Percentiles rank a stretch among this genome's conserved stretches.
Evolutionary conservation across 768 basidiomycete genomes (phyloP).

Genomic region (Podaxis rugospora): DNA sequence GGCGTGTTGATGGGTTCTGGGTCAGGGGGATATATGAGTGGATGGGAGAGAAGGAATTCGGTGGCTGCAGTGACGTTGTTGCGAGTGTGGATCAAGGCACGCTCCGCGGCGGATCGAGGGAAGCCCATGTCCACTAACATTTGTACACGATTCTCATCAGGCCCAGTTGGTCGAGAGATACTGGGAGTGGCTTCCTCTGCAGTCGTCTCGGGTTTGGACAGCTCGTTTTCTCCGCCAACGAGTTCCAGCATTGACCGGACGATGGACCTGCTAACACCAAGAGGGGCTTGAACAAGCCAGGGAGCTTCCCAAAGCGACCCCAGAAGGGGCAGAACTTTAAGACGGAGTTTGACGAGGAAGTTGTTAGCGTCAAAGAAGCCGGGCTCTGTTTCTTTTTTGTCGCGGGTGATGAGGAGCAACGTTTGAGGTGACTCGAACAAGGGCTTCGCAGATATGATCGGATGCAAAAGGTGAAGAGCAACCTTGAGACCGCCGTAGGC

Average conservation of each 20-base stretch:
- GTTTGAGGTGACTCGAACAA: slow-evolving; percentile 88
- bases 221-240: slow-evolving; percentile 78
- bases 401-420: slow-evolving; percentile 59
- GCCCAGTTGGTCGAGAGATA: slow-evolving; percentile 37
- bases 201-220: slow-evolving; percentile 43
- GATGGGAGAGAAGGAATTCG: slow-evolving; percentile 79
- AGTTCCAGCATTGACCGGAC: slow-evolving; percentile 79
- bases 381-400: slow-evolving; percentile 72
- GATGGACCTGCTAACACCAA: slow-evolving; percentile 69
- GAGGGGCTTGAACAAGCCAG: slow-evolving; percentile 77
- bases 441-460: slow-evolving; percentile 74
- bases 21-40: slow-evolving; percentile 72
- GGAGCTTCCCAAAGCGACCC: slow-evolving; percentile 73
- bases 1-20: slow-evolving; percentile 37
- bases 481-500: slow-evolving; percentile 82
- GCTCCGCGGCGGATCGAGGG: slow-evolving; percentile 79
- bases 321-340: slow-evolving; percentile 63
- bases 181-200: slow-evolving; percentile 27
- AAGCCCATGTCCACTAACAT: slow-evolving; percentile 98
- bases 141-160: slow-evolving; percentile 75
- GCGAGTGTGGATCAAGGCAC: slow-evolving; percentile 76
- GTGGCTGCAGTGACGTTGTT: slow-evolving; percentile 91
- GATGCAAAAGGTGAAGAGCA: slow-evolving; percentile 69
- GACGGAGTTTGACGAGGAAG: slow-evolving; percentile 79
- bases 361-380: slow-evolving; percentile 85